Percentiles rank a stretch among this genome's conserved stretches.
Evolutionary conservation across 2,329 filamentous ascomycete species (phyloP).

Genomic region (Penicillium nordicum): DNA sequence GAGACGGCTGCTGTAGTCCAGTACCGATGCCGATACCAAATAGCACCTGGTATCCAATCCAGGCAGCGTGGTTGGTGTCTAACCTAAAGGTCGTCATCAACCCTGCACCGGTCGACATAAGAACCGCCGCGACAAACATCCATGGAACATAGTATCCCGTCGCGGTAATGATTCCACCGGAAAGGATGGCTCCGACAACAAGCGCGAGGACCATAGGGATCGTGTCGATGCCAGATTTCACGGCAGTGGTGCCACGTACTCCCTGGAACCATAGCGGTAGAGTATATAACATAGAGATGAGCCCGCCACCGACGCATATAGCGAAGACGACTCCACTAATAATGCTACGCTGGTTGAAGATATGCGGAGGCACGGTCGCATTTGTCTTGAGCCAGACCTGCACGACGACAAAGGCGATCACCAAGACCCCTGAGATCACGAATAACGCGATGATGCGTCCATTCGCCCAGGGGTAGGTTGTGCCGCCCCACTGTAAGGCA

Average conservation of each 20-base stretch:
- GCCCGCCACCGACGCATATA: conserved; percentile 37
- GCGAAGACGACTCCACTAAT: conserved; percentile 31
- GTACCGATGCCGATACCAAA: conserved; percentile 19
- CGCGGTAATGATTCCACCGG: conserved; percentile 32
- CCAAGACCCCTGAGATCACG: conserved; percentile 25
- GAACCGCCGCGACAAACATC: conserved; percentile 28
- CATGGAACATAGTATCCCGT: conserved; percentile 43
- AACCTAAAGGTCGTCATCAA: conserved; percentile 18
- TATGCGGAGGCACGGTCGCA: conserved; percentile 50
- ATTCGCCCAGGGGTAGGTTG: conserved; percentile 21
- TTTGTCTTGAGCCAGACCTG: conserved; percentile 48
- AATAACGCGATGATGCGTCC: conserved; percentile 25
- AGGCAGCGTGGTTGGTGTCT: conserved; percentile 14
- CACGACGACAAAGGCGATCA: conserved; percentile 44
- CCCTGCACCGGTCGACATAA: conserved; percentile 18
- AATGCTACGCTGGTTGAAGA: conserved; percentile 48
- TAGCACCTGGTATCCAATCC: conserved; percentile 22
- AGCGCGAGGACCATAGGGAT: conserved; percentile 40
- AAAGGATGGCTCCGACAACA: conserved; percentile 34
- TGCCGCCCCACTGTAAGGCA: conserved; percentile 26
- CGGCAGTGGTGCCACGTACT: conserved; percentile 42
- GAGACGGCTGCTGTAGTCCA: conserved; percentile 18
- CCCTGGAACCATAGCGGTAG: conserved; percentile 50
- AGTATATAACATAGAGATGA: conserved; percentile 43
- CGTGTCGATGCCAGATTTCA: conserved; percentile 46